These are phyloP conservation scores for Kentomonas sorsogonicus DNA, from an alignment of 208 protist species.

Conservation along the genomic window DNA sequence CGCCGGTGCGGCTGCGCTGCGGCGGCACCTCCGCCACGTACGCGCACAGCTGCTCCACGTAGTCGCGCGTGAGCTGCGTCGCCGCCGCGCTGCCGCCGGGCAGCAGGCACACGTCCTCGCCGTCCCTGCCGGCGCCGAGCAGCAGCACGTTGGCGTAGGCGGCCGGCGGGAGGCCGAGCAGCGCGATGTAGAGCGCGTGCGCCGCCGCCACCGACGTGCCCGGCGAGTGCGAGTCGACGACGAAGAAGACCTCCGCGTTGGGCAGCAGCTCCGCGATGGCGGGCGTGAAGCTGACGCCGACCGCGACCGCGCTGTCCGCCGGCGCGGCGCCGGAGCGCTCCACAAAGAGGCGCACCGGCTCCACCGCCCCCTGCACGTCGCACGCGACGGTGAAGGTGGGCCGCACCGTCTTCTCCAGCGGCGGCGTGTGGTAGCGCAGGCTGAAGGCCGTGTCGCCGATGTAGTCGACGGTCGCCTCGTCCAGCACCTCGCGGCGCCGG, in stretches of 20 bases:
- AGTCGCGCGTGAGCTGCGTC: conserved; percentile 16
- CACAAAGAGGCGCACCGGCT: conserved; percentile 60
- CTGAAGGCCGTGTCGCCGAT: conserved; percentile 36
- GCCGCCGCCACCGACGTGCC: conserved; percentile 21
- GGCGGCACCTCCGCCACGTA: conserved; percentile 15
- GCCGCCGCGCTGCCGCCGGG: conserved; percentile 21
- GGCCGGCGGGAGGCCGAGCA: conserved; percentile 28
- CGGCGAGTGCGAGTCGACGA: conserved; percentile 48
- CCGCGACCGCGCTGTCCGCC: conserved; percentile 27
- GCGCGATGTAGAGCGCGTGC: conserved; percentile 19
- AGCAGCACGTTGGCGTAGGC: conserved; percentile 47
- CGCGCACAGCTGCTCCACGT: conserved; percentile 7
- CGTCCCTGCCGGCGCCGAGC: conserved; percentile 8
- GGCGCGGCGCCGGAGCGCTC: conserved; percentile 3
- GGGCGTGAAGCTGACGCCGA: conserved; percentile 48
- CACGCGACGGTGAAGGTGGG: conserved; percentile 25
- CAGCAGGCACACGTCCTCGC: conserved; percentile 15
- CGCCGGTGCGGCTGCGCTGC: conserved; percentile 15
- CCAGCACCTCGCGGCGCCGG: conserved; percentile 2
- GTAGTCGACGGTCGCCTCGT: conserved; percentile 21
- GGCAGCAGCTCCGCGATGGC: conserved; percentile 17
- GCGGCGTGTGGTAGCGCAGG: conserved; percentile 12
- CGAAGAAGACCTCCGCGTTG: conserved; percentile 69
- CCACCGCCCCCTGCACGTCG: conserved; percentile 31
- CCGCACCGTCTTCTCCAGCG: conserved; percentile 11